Conservation (phyloP, 768 basidiomycete genomes). For the Collybiopsis luxurians region DNA sequence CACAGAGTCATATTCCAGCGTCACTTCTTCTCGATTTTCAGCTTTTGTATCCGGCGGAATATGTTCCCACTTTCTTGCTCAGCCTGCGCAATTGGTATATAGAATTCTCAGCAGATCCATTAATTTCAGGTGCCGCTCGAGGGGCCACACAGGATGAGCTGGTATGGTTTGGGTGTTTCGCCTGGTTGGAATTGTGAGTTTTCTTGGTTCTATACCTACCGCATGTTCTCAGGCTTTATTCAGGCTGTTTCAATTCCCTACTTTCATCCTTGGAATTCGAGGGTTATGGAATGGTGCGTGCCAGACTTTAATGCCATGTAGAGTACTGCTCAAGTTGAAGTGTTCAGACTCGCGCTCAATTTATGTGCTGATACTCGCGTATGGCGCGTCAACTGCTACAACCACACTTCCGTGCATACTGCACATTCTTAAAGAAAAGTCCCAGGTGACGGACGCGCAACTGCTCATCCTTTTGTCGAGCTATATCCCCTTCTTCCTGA, state of each 20-base stretch:
- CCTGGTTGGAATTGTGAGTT: background rate
- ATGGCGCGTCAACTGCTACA: constrained; percentile 76
- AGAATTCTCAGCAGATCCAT: constrained; percentile 60
- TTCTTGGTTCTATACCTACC: background rate
- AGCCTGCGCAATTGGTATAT: constrained; percentile 50
- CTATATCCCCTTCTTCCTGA: constrained; percentile 59
- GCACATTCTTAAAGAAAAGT: constrained; percentile 46
- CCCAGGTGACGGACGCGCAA: constrained; percentile 24
- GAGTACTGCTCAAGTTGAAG: no score
- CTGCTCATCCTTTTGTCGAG: constrained; percentile 43
- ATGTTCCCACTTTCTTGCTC: constrained; percentile 48
- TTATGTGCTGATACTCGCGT: constrained; percentile 65
- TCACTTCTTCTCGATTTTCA: constrained; percentile 73
- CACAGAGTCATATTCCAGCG: constrained; percentile 60
- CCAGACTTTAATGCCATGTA: no score
- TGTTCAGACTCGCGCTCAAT: constrained; percentile 52
- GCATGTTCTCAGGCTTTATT: background rate
- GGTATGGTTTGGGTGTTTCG: constrained; percentile 16
- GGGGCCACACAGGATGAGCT: constrained; percentile 29
- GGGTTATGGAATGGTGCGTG: constrained; percentile 55
- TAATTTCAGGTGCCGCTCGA: constrained; percentile 54
- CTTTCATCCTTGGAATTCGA: constrained; percentile 66
- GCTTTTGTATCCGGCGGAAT: constrained; percentile 50
- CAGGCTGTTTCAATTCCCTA: constrained; percentile 72
- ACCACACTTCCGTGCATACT: constrained; percentile 73